Evolutionary conservation across 2,329 filamentous ascomycete genomes (phyloP), one percentile per base, ranked within the genome.

Genomic region (Daldinia eschscholtzii): DNA sequence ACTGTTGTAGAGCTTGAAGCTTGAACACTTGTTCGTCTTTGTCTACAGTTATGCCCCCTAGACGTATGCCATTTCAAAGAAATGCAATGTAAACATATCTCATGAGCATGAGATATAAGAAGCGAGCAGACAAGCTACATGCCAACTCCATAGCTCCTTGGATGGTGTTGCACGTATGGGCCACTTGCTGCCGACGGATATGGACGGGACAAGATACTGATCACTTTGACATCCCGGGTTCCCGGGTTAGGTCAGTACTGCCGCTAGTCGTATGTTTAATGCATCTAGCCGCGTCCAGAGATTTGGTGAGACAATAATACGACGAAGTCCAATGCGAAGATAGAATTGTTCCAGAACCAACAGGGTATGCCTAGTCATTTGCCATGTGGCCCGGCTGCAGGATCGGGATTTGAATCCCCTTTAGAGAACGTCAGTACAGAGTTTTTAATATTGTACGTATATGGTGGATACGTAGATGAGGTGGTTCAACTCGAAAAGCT

Each of bases 381-480:
- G 70, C 70, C 70, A 72, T 72, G 70, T 72, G 70, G 70, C 53
- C 55, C 42, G 59, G 64, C 61, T 64, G 70, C 62, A 70, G 59
- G 61, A 65, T 70, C 64, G 70, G 67, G 64, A 61, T 64, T 65
- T 66, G 65, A 42, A 65, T 68, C 48, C 64, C 55, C 55, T 41
- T 57, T 33, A 62, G 50, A 52, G 52, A 15, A 37, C 13, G 12
- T 48, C 26, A 48, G 50, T 50, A 58, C 20, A 23, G 20, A 23
- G 20, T 23, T 23, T 23, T 23, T 23, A 35, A 35, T 23, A 53
- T 10, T 35, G 33, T 35, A 33, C 30, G 30, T 33, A 33, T 33
- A 35, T 35, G 33, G 10, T 35, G 48, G 46, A 52, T 44, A 50
- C 41, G 28, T 33, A 59, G 12, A 48, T 39, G 23, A 46, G 48